Percentiles rank a stretch among this genome's conserved stretches.
phyloP scores from a whole-genome alignment of 148 eudicot species.

The Chenopodium album region DNA sequence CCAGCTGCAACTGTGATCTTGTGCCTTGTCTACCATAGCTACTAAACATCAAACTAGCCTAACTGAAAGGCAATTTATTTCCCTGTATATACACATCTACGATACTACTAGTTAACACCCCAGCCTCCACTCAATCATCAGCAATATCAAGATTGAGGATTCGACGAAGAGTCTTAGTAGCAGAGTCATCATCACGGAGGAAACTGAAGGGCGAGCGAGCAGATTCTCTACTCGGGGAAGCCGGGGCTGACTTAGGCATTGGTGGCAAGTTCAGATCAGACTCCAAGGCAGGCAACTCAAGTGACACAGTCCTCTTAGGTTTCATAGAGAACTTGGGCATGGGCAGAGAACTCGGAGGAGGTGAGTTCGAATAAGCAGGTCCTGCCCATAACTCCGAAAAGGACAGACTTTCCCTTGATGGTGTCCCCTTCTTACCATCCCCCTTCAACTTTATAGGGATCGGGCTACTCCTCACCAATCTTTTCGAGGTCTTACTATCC shows the following conservation, averaged over 20 bases:
- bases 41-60: constrained; percentile 29
- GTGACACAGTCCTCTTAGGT: constrained; percentile 71
- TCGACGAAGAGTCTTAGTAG: constrained; percentile 81
- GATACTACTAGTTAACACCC: constrained; percentile 31
- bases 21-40: constrained; percentile 29
- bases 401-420: constrained; percentile 22
- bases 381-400: constrained; percentile 88
- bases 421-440: constrained; percentile 27
- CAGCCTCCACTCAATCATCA: constrained; percentile 53
- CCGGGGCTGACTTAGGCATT: constrained; percentile 82
- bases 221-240: constrained; percentile 68
- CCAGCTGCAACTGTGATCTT: constrained; percentile 37
- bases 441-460: constrained; percentile 44
- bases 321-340: constrained; percentile 73
- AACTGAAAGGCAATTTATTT: constrained; percentile 34
- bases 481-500: constrained; percentile 30
- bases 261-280: constrained; percentile 54
- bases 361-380: constrained; percentile 86
- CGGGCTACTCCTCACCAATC: constrained; percentile 41
- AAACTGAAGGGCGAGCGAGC: constrained; percentile 32
- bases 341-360: constrained; percentile 89
- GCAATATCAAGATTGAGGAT: constrained; percentile 83
- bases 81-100: constrained; percentile 42
- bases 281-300: constrained; percentile 57
- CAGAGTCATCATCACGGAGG: constrained; percentile 56